phyloP scores from a whole-genome alignment of 257 asterid species.

The Avicennia marina region DNA sequence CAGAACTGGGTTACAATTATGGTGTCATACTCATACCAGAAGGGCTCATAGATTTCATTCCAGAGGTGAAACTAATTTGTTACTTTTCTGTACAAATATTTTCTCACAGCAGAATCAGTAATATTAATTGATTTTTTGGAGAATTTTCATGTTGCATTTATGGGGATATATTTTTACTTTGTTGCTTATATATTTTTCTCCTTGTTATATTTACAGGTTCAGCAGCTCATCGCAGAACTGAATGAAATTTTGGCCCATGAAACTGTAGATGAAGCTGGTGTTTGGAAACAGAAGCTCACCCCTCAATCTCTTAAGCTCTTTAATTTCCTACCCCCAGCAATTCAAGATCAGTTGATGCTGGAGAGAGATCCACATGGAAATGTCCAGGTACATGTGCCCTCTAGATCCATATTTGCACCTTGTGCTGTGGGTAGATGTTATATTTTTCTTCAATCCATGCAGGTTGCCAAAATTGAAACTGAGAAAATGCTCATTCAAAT shows the following conservation, averaged over 20 bases:
- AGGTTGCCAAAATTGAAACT: slow-evolving; percentile 94
- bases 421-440: background rate
- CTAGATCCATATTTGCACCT: slow-evolving; percentile 12
- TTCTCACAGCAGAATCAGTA: background rate
- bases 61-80: slow-evolving; percentile 56
- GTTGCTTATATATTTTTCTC: slow-evolving; percentile 9
- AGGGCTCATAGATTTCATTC: slow-evolving; percentile 98
- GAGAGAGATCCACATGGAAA: slow-evolving; percentile 99
- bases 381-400: slow-evolving; percentile 59
- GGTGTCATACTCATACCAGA: slow-evolving; percentile 99
- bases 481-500: slow-evolving; percentile 97
- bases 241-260: slow-evolving; percentile 97
- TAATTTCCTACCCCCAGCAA: slow-evolving; percentile 76
- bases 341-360: slow-evolving; percentile 92
- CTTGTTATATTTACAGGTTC: slow-evolving; percentile 57
- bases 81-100: background rate
- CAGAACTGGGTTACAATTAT: slow-evolving; percentile 80
- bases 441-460: slow-evolving; percentile 8
- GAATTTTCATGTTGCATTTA: slow-evolving; percentile 4
- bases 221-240: slow-evolving; percentile 84
- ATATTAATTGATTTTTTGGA: background rate
- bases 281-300: slow-evolving; percentile 79
- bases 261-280: slow-evolving; percentile 87
- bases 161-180: slow-evolving; percentile 5
- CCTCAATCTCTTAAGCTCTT: slow-evolving; percentile 73